A percentile compares a stretch with the other conserved stretches of the same genome.
These are phyloP conservation scores for Knoxia roxburghii DNA, from an alignment of 257 asterid genomes.

Conservation along the genomic window DNA sequence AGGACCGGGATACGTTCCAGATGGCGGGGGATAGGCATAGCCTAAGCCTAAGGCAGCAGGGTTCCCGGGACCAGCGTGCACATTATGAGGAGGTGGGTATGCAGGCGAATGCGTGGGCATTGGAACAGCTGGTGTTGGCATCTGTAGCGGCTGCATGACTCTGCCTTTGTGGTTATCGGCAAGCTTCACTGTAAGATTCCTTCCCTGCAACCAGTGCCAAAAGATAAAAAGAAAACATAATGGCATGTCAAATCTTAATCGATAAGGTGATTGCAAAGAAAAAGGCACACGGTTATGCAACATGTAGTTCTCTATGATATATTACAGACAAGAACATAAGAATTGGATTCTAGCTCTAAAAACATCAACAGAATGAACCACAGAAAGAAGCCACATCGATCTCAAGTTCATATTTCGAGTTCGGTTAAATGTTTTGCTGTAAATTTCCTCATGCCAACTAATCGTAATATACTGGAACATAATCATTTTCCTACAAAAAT, in stretches of 20 bases:
- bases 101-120: constrained; percentile 40
- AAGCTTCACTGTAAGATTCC: constrained; percentile 72
- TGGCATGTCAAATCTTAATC: background rate
- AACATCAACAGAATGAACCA: background rate
- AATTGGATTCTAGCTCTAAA: background rate
- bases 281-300: background rate
- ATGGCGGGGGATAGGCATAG: constrained; percentile 47
- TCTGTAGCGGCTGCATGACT: constrained; percentile 38
- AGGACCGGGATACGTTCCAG: constrained; percentile 36
- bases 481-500: constrained; percentile 4
- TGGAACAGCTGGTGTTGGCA: constrained; percentile 41
- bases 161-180: constrained; percentile 79
- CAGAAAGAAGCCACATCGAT: background rate
- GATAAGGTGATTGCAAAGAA: background rate
- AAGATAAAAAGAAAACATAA: constrained; percentile 5
- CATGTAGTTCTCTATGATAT: background rate
- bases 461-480: no score
- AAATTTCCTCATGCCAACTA: no score
- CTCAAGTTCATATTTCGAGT: background rate
- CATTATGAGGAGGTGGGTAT: constrained; percentile 35
- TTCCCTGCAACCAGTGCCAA: constrained; percentile 45
- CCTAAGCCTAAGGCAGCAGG: constrained; percentile 41
- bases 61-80: constrained; percentile 27
- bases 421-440: background rate
- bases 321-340: background rate